Percentiles rank a stretch among this genome's conserved stretches.
Evolutionary conservation across 2,329 filamentous ascomycete genomes (phyloP).

Genomic region (Lomentospora prolificans): DNA sequence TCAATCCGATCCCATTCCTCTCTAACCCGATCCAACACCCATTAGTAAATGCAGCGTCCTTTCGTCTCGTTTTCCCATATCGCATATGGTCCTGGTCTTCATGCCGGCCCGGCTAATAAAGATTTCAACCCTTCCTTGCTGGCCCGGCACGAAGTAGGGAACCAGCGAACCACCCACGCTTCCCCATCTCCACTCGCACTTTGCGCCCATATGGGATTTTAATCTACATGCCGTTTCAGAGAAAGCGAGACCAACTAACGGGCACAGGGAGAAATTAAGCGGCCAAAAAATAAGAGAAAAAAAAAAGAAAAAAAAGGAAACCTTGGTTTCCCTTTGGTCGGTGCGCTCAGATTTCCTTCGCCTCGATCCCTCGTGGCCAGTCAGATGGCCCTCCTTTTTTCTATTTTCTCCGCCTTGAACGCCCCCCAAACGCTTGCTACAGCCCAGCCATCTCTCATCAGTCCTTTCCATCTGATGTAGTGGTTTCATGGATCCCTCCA

Average conservation of each 20-base stretch:
- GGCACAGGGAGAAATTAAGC: neutral
- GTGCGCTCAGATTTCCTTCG: neutral
- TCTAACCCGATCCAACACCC: no score
- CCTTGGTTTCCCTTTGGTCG: neutral
- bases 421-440: neutral
- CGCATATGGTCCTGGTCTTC: neutral
- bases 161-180: neutral
- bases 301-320: neutral
- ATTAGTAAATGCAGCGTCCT: no score
- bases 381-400: neutral
- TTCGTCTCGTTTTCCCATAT: no score
- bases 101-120: conserved; percentile 3
- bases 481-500: neutral
- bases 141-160: neutral
- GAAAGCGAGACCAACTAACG: neutral
- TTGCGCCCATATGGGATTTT: neutral
- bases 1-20: neutral
- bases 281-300: neutral
- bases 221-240: neutral
- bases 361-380: neutral
- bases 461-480: no score
- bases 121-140: neutral
- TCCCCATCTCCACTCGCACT: neutral
- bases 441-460: no score
- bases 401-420: neutral